Evolutionary conservation across 768 basidiomycete species (phyloP), one percentile per base, ranked within the genome.

Genomic region (Cyclocybe cylindracea): DNA sequence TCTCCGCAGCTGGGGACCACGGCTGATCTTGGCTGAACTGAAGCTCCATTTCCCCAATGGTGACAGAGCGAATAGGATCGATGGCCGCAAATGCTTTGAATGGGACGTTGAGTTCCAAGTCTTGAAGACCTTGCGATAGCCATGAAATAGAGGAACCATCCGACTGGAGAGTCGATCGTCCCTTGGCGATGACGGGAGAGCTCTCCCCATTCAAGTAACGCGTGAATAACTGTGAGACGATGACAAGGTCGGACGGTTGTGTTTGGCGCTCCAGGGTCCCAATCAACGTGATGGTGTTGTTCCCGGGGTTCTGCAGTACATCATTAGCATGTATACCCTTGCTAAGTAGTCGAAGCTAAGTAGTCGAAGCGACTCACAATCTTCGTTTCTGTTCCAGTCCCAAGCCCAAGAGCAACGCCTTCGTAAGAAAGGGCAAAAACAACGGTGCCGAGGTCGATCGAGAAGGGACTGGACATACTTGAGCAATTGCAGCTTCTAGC

Each of bases 361-460:
- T 11, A 6, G 42, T 18, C 5, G 13, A 51, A 50, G n/a, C 5
- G 8, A 62, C 78, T 44, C 63, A 84, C 85, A 51, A 89, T 75
- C 10, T 67, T 59, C 2, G 81, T 81, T 48, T 83, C 72, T 1
- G 67, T 64, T 19, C 80, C 77, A 2, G 75, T 76, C 13, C 86
- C 86, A 24, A 67, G 66, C 29, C 87, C 87, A 39, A 89, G 69
- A 46, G 72, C 70, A 14, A 85, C 75, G 40, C 72, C 76, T 39
- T 82, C 63, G 66, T 87, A 90, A 16, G 71, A 70, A 24, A 91
- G 72, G 50, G 75, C 75, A 59, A 89, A 88, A 3, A 81, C 68
- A 5, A 85, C 80, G 0, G 84, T 86, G 32, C 87, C 88, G 37
- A 91, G 75, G 59, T 80, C 72, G 50, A 91, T 73, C n/a, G 78